Conservation (phyloP, 768 basidiomycete species). For the Cystofilobasidium ferigula region DNA sequence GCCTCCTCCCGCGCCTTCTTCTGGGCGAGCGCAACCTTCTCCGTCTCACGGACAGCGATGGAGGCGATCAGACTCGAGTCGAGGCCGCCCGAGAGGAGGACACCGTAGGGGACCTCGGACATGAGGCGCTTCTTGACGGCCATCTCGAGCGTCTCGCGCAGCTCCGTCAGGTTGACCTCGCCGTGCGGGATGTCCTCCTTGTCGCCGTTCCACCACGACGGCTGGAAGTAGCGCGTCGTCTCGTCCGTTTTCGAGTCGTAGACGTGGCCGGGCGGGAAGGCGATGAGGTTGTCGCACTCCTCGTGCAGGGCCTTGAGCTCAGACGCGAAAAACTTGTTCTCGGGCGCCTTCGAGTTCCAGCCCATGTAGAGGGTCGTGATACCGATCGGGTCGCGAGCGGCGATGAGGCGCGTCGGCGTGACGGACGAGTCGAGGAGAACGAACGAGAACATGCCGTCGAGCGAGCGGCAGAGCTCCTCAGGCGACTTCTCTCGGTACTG, state of each 20-base stretch:
- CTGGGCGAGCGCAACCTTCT: slow-evolving; percentile 73
- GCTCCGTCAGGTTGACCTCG: slow-evolving; percentile 52
- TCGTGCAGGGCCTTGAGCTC: slow-evolving; percentile 85
- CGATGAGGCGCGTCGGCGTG: slow-evolving; percentile 78
- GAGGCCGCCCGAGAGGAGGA: slow-evolving; percentile 84
- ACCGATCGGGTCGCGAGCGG: slow-evolving; percentile 92
- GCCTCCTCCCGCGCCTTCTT: slow-evolving; percentile 53
- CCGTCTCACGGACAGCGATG: slow-evolving; percentile 88
- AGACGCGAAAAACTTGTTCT: slow-evolving; percentile 80
- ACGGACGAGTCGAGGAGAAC: slow-evolving; percentile 88
- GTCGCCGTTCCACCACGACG: slow-evolving; percentile 83
- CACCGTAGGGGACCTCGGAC: slow-evolving; percentile 97
- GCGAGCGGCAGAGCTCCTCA: slow-evolving; percentile 56
- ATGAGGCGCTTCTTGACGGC: slow-evolving; percentile 91
- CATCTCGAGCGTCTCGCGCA: slow-evolving; percentile 74
- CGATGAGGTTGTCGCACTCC: slow-evolving; percentile 85
- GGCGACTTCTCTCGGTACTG: neutral
- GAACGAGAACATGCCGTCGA: slow-evolving; percentile 99
- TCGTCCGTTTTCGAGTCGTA: slow-evolving; percentile 75
- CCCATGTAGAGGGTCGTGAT: slow-evolving; percentile 99
- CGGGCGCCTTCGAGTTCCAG: slow-evolving; percentile 71
- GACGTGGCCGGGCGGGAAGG: slow-evolving; percentile 95
- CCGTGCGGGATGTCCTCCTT: slow-evolving; percentile 51
- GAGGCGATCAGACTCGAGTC: slow-evolving; percentile 93
- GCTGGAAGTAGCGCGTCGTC: slow-evolving; percentile 73